Evolutionary conservation across 116 monocot species (phyloP).

Genomic region (Trichopus zeylanicus): DNA sequence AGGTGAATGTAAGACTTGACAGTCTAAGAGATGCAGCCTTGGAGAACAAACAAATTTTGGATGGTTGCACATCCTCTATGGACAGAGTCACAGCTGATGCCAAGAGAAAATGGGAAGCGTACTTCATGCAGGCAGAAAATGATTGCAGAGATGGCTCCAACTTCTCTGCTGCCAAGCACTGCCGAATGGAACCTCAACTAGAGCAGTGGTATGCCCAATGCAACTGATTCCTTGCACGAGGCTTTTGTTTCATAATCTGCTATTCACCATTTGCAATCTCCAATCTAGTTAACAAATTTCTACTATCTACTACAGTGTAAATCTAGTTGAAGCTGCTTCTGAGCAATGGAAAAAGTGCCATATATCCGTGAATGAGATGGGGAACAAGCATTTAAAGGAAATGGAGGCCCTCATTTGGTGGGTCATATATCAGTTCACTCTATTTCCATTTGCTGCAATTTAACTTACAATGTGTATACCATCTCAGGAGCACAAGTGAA

Average conservation of each 20-base stretch:
- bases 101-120: constrained; percentile 86
- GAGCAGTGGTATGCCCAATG: constrained; percentile 47
- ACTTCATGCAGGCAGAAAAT: constrained; percentile 42
- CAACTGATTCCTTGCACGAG: background rate
- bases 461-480: background rate
- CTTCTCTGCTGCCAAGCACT: constrained; percentile 73
- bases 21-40: constrained; percentile 34
- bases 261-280: background rate
- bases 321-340: constrained; percentile 45
- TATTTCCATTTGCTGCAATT: background rate
- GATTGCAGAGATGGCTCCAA: constrained; percentile 44
- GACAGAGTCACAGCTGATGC: constrained; percentile 45
- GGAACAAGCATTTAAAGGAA: constrained; percentile 36
- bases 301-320: constrained; percentile 30
- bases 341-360: constrained; percentile 64
- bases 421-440: background rate
- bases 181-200: constrained; percentile 61
- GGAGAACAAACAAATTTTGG: constrained; percentile 45
- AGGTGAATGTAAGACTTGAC: constrained; percentile 54
- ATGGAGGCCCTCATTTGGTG: constrained; percentile 59
- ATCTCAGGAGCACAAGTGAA: constrained; percentile 42
- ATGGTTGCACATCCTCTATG: constrained; percentile 27
- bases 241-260: background rate
- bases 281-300: background rate
- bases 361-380: constrained; percentile 31